A percentile compares a stretch with the other conserved stretches of the same genome.
phyloP scores from a whole-genome alignment of 2,329 filamentous ascomycete genomes.

The Saccharata proteae region DNA sequence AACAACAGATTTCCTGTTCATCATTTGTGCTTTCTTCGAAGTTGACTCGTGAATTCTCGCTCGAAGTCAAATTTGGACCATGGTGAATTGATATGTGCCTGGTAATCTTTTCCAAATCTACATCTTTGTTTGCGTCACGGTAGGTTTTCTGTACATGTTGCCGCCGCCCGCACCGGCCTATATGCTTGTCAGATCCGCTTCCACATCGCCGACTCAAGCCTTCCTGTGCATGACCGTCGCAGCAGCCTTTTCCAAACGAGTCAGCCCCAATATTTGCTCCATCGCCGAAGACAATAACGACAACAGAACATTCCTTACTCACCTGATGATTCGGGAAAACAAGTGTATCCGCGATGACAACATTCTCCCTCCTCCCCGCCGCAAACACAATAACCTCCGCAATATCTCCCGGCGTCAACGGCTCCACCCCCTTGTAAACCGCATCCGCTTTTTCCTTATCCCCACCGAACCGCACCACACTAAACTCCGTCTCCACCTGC shows the following conservation, averaged over 20 bases:
- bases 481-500: slow-evolving; percentile 91
- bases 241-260: slow-evolving; percentile 23
- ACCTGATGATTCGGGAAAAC: slow-evolving; percentile 87
- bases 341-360: slow-evolving; percentile 77
- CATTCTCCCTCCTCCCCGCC: slow-evolving; percentile 74
- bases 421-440: slow-evolving; percentile 68
- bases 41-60: too few species aligned
- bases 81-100: too few species aligned
- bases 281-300: slow-evolving; percentile 2
- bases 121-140: slow-evolving; percentile 3
- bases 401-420: slow-evolving; percentile 80
- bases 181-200: slow-evolving; percentile 5
- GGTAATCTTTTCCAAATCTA: neutral
- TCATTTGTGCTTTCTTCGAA: too few species aligned
- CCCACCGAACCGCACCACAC: slow-evolving; percentile 74
- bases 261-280: slow-evolving; percentile 8
- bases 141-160: slow-evolving; percentile 17
- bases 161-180: slow-evolving; percentile 22
- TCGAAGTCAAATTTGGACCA: too few species aligned
- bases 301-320: slow-evolving; percentile 16
- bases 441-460: slow-evolving; percentile 83
- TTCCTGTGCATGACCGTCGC: slow-evolving; percentile 36
- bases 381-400: slow-evolving; percentile 83
- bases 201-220: slow-evolving; percentile 12
- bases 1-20: too few species aligned